Conservation (phyloP, 495 filamentous ascomycete genomes). For the Neurospora cerealis region DNA sequence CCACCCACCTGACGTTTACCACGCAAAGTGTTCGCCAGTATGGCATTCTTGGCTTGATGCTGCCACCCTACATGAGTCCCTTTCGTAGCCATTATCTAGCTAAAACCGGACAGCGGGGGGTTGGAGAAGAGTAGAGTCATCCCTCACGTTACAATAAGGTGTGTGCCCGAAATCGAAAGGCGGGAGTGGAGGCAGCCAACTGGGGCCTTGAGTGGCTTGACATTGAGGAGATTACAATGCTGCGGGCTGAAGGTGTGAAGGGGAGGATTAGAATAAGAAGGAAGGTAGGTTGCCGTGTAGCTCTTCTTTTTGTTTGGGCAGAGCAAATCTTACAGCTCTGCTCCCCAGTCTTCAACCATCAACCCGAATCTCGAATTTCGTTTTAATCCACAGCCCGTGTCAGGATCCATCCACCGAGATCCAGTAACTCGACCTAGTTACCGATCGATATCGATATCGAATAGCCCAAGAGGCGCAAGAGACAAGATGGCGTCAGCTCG, state of each 20-base stretch:
- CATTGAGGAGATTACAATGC: neutral
- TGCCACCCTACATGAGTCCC: neutral
- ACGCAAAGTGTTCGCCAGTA: neutral
- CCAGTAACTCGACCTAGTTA: neutral
- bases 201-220: neutral
- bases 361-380: neutral
- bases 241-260: neutral
- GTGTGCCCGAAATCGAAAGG: neutral
- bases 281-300: neutral
- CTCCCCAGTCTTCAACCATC: neutral
- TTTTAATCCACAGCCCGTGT: neutral
- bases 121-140: neutral
- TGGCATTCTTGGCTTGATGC: neutral
- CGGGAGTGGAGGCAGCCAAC: neutral
- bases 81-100: neutral
- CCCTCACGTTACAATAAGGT: neutral
- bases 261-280: neutral
- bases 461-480: neutral
- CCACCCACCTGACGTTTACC: neutral
- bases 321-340: neutral
- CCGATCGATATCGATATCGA: neutral
- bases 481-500: conserved; percentile 2
- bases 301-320: neutral
- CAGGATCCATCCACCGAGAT: neutral
- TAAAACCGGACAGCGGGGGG: neutral